Evolutionary conservation across 805 yeast species (phyloP).

Genomic region (Wickerhamiella hasegawae): DNA sequence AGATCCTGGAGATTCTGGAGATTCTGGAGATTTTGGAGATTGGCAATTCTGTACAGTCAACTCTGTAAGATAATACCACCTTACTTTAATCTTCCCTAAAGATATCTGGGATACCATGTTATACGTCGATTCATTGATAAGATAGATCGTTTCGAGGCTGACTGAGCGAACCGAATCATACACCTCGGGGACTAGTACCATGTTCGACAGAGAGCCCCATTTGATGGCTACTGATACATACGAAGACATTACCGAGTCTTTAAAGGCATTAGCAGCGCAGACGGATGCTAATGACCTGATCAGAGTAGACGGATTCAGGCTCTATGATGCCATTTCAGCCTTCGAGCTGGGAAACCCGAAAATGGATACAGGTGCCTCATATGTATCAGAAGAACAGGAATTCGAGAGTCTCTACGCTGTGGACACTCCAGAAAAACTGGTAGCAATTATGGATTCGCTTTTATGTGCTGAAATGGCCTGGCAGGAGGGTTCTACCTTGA

Average conservation of each 20-base stretch:
- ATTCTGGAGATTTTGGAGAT: too few species aligned
- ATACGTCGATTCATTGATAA: too few species aligned
- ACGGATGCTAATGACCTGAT: slow-evolving; percentile 40
- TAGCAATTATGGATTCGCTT: slow-evolving; percentile 38
- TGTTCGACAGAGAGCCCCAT: slow-evolving; percentile 12
- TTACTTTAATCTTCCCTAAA: too few species aligned
- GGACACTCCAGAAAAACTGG: slow-evolving; percentile 27
- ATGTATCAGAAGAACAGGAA: slow-evolving; percentile 28
- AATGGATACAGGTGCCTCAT: slow-evolving; percentile 65
- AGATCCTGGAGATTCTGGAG: too few species aligned
- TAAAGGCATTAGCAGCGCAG: slow-evolving; percentile 10
- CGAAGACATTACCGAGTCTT: slow-evolving; percentile 17
- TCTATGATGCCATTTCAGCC: slow-evolving; percentile 78
- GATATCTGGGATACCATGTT: too few species aligned
- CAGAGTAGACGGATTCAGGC: slow-evolving; percentile 41
- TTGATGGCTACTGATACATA: slow-evolving; percentile 18
- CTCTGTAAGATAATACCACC: too few species aligned
- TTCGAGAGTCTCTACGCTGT: slow-evolving; percentile 26
- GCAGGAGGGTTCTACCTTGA: slow-evolving; percentile 58
- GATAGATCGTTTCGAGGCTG: too few species aligned
- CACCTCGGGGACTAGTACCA: neutral
- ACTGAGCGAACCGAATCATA: too few species aligned
- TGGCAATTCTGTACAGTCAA: too few species aligned
- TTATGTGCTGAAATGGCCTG: slow-evolving; percentile 46
- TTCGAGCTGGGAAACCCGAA: slow-evolving; percentile 52